These are phyloP conservation scores for Aphanomyces stellatus DNA, from an alignment of 352 stramenopile genomes.

Conservation along the genomic window DNA sequence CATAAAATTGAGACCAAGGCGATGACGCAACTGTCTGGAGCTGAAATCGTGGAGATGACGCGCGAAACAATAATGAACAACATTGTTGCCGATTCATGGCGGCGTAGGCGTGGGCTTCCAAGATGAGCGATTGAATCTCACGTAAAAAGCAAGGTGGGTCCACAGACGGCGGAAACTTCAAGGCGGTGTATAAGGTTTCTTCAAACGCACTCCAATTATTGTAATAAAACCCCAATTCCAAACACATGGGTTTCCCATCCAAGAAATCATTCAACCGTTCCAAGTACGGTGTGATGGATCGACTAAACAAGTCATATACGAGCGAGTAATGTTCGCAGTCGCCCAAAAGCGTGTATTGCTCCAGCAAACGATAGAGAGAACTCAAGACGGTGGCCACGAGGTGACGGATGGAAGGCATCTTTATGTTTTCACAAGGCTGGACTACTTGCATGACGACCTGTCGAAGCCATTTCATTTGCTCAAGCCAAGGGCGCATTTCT, in stretches of 20 bases:
- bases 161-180: neutral
- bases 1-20: too few species aligned
- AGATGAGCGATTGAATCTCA: neutral
- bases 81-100: too few species aligned
- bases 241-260: neutral
- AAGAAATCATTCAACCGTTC: constrained; percentile 2
- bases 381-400: neutral
- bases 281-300: constrained; percentile 1
- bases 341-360: neutral
- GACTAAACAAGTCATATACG: neutral
- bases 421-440: neutral
- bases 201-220: neutral
- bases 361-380: neutral
- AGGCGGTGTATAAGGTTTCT: neutral
- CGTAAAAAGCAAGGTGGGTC: neutral
- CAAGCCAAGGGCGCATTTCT: neutral
- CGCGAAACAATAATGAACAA: too few species aligned
- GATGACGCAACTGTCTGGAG: too few species aligned
- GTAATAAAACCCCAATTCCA: neutral
- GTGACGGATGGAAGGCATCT: neutral
- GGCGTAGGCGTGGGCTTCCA: constrained; percentile 12
- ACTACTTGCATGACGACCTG: neutral
- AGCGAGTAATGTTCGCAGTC: neutral
- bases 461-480: neutral
- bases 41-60: too few species aligned